Evolutionary conservation across 1,139 yeast species (phyloP).

Genomic region (Keqinozyma sinolaborantium): DNA sequence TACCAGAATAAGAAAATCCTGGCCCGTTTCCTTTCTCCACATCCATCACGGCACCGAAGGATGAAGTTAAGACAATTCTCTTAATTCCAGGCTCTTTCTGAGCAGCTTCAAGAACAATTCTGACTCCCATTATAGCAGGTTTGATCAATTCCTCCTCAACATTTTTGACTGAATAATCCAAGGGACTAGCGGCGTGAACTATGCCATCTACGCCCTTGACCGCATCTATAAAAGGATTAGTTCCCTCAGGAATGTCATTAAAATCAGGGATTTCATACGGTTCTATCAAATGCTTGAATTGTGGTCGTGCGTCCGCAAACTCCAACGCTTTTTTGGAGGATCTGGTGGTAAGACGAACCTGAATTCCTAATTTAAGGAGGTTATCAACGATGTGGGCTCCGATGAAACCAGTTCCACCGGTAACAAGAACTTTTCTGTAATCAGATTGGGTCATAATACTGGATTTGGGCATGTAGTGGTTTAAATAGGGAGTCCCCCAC

Average conservation of each 20-base stretch:
- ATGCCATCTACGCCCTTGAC: constrained; percentile 17
- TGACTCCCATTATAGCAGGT: constrained; percentile 22
- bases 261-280: constrained; percentile 16
- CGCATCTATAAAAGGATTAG: constrained; percentile 15
- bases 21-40: constrained; percentile 14
- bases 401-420: constrained; percentile 59
- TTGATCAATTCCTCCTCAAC: constrained; percentile 18
- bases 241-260: constrained; percentile 9
- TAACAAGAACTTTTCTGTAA: constrained; percentile 33
- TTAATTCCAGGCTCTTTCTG: constrained; percentile 19
- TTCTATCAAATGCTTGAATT: constrained; percentile 12
- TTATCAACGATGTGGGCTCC: constrained; percentile 37
- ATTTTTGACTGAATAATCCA: constrained; percentile 13
- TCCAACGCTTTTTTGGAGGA: constrained; percentile 22
- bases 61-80: constrained; percentile 28
- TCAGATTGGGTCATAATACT: constrained; percentile 2
- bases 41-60: constrained; percentile 19
- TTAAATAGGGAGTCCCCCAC: background rate
- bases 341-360: constrained; percentile 29
- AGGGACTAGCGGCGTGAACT: constrained; percentile 17
- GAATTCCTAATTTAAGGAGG: constrained; percentile 19
- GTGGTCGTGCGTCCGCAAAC: constrained; percentile 12
- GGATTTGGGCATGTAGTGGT: background rate
- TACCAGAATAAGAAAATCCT: constrained; percentile 19
- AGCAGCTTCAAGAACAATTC: constrained; percentile 21